Evolutionary conservation across 208 protist species (phyloP), one percentile per base, ranked within the genome.

Genomic region (Acanthamoeba culbertsoni): DNA sequence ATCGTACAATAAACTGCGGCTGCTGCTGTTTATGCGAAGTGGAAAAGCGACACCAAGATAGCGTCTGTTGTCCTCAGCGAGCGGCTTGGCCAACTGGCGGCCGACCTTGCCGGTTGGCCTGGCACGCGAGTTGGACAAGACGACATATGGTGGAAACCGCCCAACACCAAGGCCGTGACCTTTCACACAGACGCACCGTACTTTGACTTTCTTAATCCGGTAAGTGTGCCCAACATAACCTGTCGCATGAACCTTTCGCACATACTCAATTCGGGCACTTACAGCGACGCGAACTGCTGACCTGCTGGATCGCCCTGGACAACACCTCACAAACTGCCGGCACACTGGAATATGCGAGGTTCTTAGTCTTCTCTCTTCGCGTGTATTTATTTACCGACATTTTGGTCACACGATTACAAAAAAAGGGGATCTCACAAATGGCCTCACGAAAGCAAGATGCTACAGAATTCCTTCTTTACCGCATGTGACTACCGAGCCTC

Each of bases 81-180:
- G 45, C 28, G 37, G 0, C 91, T 94, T 0, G 93, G 93, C 18
- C 42, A 46, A 12, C 26, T 93, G 33, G 68, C 51, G 28, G 48
- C 79, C 3, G 46, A 94, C 18, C 46, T 94, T 8, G 68, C 68
- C 40, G 89, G 89, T 10, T 94, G 93, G 93, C 42, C 93, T 26
- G 93, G 93, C 73, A 73, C 93, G 12, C 63, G 93, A 2, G 86
- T 94, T 14, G 93, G 53, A 5, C 93, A 94, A 65, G 93, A 94
- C 53, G 93, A 94, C 45, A 43, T 94, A 6, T 75, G 86, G 86
- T 94, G 93, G 93, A 94, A 94, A 53, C 75, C 93, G 16, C 93
- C 93, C 4, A 68, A 65, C 31, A 90, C 84, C 48, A 59, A 46
- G 7, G 91, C 63, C 35, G 37, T 94, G 14, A 37, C 71, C n/a